A percentile compares a stretch with the other conserved stretches of the same genome.
phyloP scores from a whole-genome alignment of 768 basidiomycete genomes.

The Suillus decipiens region DNA sequence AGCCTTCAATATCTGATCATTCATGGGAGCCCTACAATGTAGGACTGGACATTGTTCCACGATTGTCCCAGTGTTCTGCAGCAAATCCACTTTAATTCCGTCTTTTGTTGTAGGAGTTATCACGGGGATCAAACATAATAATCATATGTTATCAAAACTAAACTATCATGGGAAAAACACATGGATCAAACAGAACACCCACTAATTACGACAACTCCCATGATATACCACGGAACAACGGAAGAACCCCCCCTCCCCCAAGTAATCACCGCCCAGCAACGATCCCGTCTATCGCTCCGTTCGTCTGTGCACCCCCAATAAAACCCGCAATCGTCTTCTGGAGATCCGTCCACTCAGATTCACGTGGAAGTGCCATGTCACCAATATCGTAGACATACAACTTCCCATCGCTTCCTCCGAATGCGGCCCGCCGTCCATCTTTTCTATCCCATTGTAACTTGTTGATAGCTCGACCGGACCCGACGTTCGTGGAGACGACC shows the following conservation, averaged over 20 bases:
- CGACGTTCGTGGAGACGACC: conserved; percentile 81
- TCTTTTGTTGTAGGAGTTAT: background rate
- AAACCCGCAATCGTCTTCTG: conserved; percentile 84
- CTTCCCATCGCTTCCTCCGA: conserved; percentile 91
- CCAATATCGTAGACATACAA: conserved; percentile 96
- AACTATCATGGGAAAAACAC: background rate
- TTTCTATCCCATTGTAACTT: conserved; percentile 95
- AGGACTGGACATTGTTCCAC: no score
- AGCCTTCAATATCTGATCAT: no score
- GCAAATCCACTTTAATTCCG: conserved; percentile 16
- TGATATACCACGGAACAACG: background rate
- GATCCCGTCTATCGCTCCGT: conserved; percentile 36
- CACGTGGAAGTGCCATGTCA: conserved; percentile 84
- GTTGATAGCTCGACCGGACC: conserved; percentile 84
- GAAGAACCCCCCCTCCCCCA: no score
- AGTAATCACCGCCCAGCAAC: conserved; percentile 33
- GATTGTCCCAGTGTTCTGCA: no score
- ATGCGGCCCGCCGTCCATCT: conserved; percentile 85
- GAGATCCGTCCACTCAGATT: conserved; percentile 92
- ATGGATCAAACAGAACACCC: background rate
- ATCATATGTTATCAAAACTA: no score
- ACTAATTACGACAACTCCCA: background rate
- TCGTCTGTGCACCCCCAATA: conserved; percentile 46
- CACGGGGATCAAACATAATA: no score
- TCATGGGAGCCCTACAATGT: no score